Evolutionary conservation across 176 grass and related monocot genomes (phyloP).

Genomic region (Urochloa ruziziensis): DNA sequence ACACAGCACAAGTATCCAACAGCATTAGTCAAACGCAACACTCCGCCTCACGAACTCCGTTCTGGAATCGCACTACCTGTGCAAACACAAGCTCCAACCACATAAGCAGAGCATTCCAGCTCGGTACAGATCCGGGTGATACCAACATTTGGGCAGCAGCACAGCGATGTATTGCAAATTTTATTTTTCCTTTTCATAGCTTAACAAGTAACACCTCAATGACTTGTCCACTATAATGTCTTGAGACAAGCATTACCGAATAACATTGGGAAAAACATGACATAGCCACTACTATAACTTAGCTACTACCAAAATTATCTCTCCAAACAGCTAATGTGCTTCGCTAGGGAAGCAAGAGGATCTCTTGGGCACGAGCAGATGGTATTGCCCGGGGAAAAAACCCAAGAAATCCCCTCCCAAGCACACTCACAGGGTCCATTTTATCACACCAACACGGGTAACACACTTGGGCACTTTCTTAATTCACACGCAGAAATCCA

Average conservation of each 20-base stretch:
- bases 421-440: constrained; percentile 11
- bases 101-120: neutral
- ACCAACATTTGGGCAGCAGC: too few species aligned
- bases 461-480: constrained; percentile 7
- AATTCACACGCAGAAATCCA: constrained; percentile 52
- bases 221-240: constrained; percentile 39
- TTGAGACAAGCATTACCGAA: constrained; percentile 27
- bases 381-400: constrained; percentile 53
- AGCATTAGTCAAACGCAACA: neutral
- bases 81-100: neutral
- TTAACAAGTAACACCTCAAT: constrained; percentile 21
- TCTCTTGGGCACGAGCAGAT: constrained; percentile 33
- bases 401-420: constrained; percentile 39
- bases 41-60: neutral
- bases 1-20: neutral
- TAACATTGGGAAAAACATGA: neutral
- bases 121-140: neutral
- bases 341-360: neutral
- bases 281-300: constrained; percentile 33
- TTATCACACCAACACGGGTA: constrained; percentile 23
- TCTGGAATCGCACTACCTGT: neutral
- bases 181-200: constrained; percentile 44
- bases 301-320: constrained; percentile 50
- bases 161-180: neutral
- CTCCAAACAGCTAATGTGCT: constrained; percentile 18